These are phyloP conservation scores for Globisporangium viniferum DNA, from an alignment of 352 stramenopile genomes.

Conservation along the genomic window DNA sequence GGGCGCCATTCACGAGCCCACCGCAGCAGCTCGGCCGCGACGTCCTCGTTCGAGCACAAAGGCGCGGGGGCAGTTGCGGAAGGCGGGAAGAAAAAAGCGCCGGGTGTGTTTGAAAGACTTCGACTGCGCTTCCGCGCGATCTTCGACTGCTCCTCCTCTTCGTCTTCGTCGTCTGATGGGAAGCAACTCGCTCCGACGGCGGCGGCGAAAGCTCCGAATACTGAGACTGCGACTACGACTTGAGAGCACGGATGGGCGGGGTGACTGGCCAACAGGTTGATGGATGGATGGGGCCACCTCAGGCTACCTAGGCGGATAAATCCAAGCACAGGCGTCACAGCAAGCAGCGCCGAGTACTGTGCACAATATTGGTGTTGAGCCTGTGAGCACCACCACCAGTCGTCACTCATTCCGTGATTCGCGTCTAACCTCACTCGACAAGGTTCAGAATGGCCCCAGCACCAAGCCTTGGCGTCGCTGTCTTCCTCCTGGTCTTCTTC, in stretches of 20 bases:
- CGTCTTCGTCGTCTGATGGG: neutral
- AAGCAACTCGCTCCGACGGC: neutral
- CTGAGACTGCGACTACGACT: neutral
- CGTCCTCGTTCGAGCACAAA: conserved; percentile 2
- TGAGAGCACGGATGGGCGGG: neutral
- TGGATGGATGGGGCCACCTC: neutral
- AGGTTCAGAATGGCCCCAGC: neutral
- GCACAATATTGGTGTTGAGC: too few species aligned
- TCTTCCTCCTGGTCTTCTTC: conserved; percentile 17
- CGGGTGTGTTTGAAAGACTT: conserved; percentile 43
- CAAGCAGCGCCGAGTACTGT: too few species aligned
- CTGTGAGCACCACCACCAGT: too few species aligned
- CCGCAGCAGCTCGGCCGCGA: neutral
- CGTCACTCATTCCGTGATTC: too few species aligned
- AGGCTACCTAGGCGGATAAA: too few species aligned
- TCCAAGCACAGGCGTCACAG: too few species aligned
- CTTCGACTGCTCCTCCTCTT: conserved; percentile 14
- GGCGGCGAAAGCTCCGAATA: conserved; percentile 2
- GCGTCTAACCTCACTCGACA: neutral
- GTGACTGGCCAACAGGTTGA: too few species aligned
- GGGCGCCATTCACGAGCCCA: neutral
- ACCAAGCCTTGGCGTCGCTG: neutral
- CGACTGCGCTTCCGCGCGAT: conserved; percentile 34
- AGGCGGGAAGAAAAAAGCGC: conserved; percentile 17
- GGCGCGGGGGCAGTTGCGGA: neutral